Evolutionary conservation across 2,329 filamentous ascomycete species (phyloP).

Genomic region (Exophiala lecanii-corni): DNA sequence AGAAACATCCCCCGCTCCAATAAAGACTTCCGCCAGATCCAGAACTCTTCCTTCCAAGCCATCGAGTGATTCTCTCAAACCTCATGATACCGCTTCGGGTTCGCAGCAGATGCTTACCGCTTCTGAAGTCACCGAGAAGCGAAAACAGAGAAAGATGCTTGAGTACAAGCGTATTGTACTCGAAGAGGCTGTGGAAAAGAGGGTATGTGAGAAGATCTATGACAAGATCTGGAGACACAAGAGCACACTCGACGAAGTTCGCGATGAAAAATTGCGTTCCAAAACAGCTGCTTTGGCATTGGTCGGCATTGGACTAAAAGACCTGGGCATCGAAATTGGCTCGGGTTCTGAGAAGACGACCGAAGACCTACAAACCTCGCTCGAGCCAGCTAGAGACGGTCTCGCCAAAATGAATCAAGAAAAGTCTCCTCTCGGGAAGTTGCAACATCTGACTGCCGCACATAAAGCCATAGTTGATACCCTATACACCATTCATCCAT

Average conservation of each 20-base stretch:
- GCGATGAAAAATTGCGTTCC: conserved; percentile 90
- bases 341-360: conserved; percentile 51
- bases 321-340: conserved; percentile 74
- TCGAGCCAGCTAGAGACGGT: conserved; percentile 66
- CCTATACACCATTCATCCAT: conserved; percentile 58
- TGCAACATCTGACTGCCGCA: conserved; percentile 79
- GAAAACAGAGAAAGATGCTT: conserved; percentile 70
- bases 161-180: conserved; percentile 72
- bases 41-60: conserved; percentile 13
- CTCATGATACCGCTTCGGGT: conserved; percentile 35
- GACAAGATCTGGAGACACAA: conserved; percentile 85
- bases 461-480: conserved; percentile 96
- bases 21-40: conserved; percentile 21
- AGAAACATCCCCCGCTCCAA: conserved; percentile 52
- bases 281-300: conserved; percentile 85
- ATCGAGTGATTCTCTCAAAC: conserved; percentile 21
- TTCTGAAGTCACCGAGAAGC: conserved; percentile 74
- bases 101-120: conserved; percentile 86
- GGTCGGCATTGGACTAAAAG: conserved; percentile 84
- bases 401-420: conserved; percentile 80
- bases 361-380: conserved; percentile 65
- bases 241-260: conserved; percentile 86
- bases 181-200: conserved; percentile 87
- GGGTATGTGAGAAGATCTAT: conserved; percentile 80
- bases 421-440: conserved; percentile 83